These are phyloP conservation scores for Rachicladosporium sp. DNA, from an alignment of 2,329 filamentous ascomycete species.

Conservation along the genomic window DNA sequence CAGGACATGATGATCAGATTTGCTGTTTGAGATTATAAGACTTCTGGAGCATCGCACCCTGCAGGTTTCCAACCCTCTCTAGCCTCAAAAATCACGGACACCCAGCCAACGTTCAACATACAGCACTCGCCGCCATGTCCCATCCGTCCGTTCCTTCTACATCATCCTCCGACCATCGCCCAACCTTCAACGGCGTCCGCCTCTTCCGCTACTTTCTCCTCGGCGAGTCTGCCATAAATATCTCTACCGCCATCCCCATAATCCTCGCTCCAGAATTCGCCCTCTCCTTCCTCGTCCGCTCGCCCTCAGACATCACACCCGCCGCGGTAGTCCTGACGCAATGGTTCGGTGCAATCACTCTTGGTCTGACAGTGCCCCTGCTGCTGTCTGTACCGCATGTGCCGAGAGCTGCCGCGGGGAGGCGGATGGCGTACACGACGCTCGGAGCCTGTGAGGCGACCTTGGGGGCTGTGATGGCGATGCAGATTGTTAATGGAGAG, in stretches of 20 bases:
- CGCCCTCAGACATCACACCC: conserved; percentile 13
- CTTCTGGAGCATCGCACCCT: no score
- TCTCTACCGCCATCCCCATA: conserved; percentile 10
- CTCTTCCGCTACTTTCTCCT: conserved; percentile 17
- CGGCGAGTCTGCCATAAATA: conserved; percentile 15
- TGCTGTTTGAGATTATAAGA: no score
- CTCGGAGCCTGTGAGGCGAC: conserved; percentile 14
- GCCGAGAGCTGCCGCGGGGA: conserved; percentile 1
- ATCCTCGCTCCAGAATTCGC: conserved; percentile 13
- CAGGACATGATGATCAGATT: no score
- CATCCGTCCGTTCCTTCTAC: not conserved
- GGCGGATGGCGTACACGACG: conserved; percentile 12
- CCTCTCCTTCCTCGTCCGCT: conserved; percentile 13
- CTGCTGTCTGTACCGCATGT: conserved; percentile 17
- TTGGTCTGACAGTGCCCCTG: conserved; percentile 15
- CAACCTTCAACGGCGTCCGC: conserved; percentile 8
- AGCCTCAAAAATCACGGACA: no score
- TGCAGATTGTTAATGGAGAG: conserved; percentile 11
- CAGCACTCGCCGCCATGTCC: not conserved
- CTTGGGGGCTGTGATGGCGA: conserved; percentile 12
- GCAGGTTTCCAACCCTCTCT: no score
- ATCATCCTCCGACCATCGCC: not conserved
- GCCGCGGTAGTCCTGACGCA: conserved; percentile 12
- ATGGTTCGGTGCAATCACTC: conserved; percentile 14
- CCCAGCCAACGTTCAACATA: no score